Conservation (phyloP, 257 asterid species). For the Pogostemon cablin region DNA sequence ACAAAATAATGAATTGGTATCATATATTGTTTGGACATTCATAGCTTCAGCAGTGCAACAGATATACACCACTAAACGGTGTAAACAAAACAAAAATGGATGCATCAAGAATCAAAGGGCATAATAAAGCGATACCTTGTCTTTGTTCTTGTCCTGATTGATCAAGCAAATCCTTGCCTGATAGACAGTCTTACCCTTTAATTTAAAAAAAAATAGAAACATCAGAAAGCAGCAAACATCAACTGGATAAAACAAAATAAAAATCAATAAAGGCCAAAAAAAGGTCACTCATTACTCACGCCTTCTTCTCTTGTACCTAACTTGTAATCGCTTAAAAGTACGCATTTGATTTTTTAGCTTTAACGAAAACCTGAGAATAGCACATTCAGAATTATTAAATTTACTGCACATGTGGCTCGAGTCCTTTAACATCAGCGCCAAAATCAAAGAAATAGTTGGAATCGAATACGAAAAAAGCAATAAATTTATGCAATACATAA, state of each 20-base stretch:
- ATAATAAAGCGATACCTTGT: conserved; percentile 73
- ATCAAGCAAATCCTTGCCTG: conserved; percentile 79
- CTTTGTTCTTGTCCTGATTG: conserved; percentile 86
- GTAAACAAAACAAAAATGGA: background rate
- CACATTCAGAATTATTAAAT: background rate
- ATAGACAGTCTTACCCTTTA: conserved; percentile 90
- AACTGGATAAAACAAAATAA: background rate
- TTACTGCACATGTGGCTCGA: too few relatives aligned
- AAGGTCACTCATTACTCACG: conserved; percentile 32
- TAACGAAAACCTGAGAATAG: conserved; percentile 47
- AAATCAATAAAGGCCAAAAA: background rate
- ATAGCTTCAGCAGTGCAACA: background rate
- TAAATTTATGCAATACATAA: too few relatives aligned
- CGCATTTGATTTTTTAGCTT: conserved; percentile 60
- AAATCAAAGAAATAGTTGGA: too few relatives aligned
- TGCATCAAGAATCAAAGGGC: conserved; percentile 61
- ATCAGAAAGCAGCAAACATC: background rate
- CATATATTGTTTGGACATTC: background rate
- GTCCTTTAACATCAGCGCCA: too few relatives aligned
- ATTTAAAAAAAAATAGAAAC: background rate
- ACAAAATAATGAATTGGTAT: background rate
- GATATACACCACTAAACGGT: background rate
- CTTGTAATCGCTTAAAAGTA: conserved; percentile 73
- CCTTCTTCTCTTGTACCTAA: conserved; percentile 75
- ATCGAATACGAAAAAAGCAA: too few relatives aligned